Conservation (phyloP, 2,329 filamentous ascomycete genomes). For the Colletotrichum phormii region DNA sequence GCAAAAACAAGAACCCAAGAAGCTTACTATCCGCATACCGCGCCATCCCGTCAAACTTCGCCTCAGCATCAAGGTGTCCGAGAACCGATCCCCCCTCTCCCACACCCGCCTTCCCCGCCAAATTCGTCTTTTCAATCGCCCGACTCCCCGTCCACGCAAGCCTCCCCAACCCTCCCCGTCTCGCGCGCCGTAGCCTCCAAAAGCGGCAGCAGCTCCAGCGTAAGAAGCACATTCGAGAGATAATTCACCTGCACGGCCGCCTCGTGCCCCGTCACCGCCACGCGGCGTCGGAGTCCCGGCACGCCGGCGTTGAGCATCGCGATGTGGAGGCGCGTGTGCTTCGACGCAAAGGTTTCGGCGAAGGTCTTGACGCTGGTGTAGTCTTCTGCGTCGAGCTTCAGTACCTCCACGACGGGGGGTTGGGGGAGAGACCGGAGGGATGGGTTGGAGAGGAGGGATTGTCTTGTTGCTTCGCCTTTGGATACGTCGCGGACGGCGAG, state of each 20-base stretch:
- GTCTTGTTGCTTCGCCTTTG: conserved; percentile 42
- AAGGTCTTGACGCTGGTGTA: conserved; percentile 28
- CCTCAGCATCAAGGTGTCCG: conserved; percentile 1
- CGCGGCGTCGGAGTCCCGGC: not conserved
- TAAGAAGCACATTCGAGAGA: conserved; percentile 42
- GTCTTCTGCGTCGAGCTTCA: conserved; percentile 25
- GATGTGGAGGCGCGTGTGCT: conserved; percentile 9
- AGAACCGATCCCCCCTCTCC: conserved; percentile 28
- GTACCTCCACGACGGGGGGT: conserved; percentile 11
- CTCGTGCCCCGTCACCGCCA: conserved; percentile 38
- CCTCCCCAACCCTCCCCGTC: not conserved
- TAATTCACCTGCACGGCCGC: conserved; percentile 42
- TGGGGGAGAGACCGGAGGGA: conserved; percentile 16
- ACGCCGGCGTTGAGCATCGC: conserved; percentile 37
- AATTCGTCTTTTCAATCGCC: not conserved
- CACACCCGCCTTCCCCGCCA: not conserved
- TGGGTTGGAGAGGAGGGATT: conserved; percentile 8
- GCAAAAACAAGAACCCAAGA: conserved; percentile 2
- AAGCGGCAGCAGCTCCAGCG: conserved; percentile 33
- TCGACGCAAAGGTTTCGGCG: not conserved
- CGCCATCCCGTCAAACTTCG: conserved; percentile 7
- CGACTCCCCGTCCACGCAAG: conserved; percentile 13
- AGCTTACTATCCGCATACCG: conserved; percentile 30
- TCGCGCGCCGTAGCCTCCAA: conserved; percentile 30
- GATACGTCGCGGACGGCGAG: conserved; percentile 51